Conservation (phyloP, 2,329 filamentous ascomycete genomes). For the Penicillium sp. region DNA sequence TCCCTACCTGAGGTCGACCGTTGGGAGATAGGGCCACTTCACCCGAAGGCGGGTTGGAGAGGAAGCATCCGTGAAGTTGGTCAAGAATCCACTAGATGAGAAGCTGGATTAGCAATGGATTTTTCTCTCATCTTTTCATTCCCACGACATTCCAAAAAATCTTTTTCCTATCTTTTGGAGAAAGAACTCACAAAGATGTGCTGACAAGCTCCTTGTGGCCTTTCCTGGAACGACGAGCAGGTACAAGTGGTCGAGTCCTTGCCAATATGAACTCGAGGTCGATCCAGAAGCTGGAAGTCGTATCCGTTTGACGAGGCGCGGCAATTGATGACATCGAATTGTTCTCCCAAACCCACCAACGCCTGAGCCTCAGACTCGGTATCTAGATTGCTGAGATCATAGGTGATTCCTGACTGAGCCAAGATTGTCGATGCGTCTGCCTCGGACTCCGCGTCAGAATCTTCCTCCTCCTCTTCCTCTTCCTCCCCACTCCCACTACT, state of each 20-base stretch:
- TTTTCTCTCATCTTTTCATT: not conserved
- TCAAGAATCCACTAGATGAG: constrained; percentile 45
- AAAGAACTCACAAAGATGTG: constrained; percentile 48
- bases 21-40: constrained; percentile 36
- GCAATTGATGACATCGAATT: constrained; percentile 42
- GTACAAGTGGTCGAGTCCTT: constrained; percentile 38
- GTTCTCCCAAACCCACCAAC: constrained; percentile 37
- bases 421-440: constrained; percentile 27
- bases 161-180: too few relatives aligned
- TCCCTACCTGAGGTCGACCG: constrained; percentile 35
- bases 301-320: constrained; percentile 34
- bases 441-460: constrained; percentile 20
- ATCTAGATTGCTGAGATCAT: constrained; percentile 39
- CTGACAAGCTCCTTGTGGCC: constrained; percentile 40
- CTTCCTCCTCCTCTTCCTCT: constrained; percentile 18
- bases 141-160: too few relatives aligned
- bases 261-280: constrained; percentile 38
- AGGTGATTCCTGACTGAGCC: constrained; percentile 40
- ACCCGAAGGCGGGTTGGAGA: constrained; percentile 30
- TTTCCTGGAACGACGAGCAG: constrained; percentile 38
- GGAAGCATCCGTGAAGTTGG: constrained; percentile 42
- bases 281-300: constrained; percentile 43
- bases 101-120: constrained; percentile 14
- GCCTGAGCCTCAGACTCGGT: constrained; percentile 36
- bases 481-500: constrained; percentile 16